Evolutionary conservation across 768 basidiomycete genomes (phyloP), one percentile per base, ranked within the genome.

Genomic region (Fistulinella prunicolor): DNA sequence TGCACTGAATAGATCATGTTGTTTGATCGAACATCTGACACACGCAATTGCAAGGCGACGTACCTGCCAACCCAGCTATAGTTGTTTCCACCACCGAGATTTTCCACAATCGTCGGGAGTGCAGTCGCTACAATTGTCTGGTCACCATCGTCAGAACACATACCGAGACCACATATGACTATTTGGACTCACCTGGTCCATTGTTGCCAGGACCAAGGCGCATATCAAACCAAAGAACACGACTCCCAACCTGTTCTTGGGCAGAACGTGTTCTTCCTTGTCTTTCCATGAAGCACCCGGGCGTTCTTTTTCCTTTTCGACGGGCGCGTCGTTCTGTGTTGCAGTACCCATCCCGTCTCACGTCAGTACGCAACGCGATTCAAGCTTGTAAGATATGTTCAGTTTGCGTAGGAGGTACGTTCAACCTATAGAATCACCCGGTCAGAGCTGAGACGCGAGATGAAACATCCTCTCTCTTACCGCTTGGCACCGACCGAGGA

Each of bases 21-120:
- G n/a, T 26, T 1, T 24, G 2, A 16, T 6, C 13, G 19, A 38
- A 6, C 1, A 14, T 6, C 9, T 4, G 10, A 19, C 2, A 16
- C 8, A 7, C 9, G 16, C 36, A n/a, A n/a, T n/a, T n/a, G n/a
- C 6, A 29, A 34, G 0, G 30, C 7, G 19, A 63, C 73, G 14
- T 43, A 82, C 85, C 77, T 83, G 48, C 83, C 83, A 32, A 88
- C 82, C 86, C 87, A 89, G 42, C 83, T 80, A 52, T 89, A 88
- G 32, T 72, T 71, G 13, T 63, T 74, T 6, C 81, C 83, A 23
- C 81, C 85, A 38, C 83, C 80, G 0, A 89, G 73, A 20, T 84
- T 61, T n/a, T 58, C 63, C 10, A 86, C 82, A 41, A 89, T 88
- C 0, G 84, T 87, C 1, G 86, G 86, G 26, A 89, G 67, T n/a